Percentiles rank a stretch among this genome's conserved stretches.
These are phyloP conservation scores for Gigaspora rosea DNA, from an alignment of 192 early-diverging fungal species.

Conservation along the genomic window DNA sequence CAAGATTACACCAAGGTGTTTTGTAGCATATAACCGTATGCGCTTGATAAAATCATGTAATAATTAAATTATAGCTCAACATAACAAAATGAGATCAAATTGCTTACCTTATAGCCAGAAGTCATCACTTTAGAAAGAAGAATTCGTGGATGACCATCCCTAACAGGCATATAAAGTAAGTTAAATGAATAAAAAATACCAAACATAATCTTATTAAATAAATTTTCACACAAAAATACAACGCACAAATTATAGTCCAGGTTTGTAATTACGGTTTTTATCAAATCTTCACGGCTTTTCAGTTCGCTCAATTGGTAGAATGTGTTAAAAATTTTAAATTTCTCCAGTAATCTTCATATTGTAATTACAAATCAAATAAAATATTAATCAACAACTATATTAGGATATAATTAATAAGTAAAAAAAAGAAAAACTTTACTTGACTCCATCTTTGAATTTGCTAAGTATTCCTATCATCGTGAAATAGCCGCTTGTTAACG, in stretches of 20 bases:
- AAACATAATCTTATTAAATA: background rate
- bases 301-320: constrained; percentile 81
- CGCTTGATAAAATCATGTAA: constrained; percentile 37
- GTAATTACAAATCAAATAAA: background rate
- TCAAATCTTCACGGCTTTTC: constrained; percentile 74
- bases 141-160: constrained; percentile 79
- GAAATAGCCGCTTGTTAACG: constrained; percentile 78
- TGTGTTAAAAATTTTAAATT: constrained; percentile 77
- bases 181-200: constrained; percentile 2
- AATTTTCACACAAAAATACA: background rate
- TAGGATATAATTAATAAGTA: background rate
- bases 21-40: constrained; percentile 74
- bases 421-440: constrained; percentile 34
- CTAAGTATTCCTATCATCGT: constrained; percentile 68
- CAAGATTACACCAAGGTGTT: constrained; percentile 67
- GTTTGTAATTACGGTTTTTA: constrained; percentile 68
- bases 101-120: constrained; percentile 70
- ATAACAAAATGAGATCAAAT: background rate
- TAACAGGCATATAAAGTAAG: constrained; percentile 20
- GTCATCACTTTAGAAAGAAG: constrained; percentile 84
- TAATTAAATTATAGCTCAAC: background rate
- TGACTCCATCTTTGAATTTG: constrained; percentile 64
- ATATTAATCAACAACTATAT: background rate
- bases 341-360: constrained; percentile 55
- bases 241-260: constrained; percentile 71